Evolutionary conservation across 768 basidiomycete species (phyloP).

Genomic region (Daedaleopsis nitida): DNA sequence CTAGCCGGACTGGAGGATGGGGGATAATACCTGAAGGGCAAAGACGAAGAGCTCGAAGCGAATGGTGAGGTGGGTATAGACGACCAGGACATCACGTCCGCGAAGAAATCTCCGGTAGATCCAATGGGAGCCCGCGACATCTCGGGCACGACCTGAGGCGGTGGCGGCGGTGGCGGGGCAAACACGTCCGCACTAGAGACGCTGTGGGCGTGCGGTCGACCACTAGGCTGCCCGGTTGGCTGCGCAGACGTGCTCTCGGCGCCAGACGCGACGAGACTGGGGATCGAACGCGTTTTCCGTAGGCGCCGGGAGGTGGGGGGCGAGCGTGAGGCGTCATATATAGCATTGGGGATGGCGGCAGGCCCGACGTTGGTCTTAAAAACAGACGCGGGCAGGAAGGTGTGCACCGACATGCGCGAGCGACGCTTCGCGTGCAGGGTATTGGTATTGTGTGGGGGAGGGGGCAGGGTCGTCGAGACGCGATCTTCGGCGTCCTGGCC

Average conservation of each 20-base stretch:
- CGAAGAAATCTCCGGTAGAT: conserved; percentile 56
- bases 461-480: conserved; percentile 10
- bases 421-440: conserved; percentile 43
- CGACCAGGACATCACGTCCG: conserved; percentile 65
- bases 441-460: neutral
- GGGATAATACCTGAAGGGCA: conserved; percentile 25
- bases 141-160: neutral
- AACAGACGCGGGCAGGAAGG: conserved; percentile 51
- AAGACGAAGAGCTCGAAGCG: conserved; percentile 28
- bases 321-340: conserved; percentile 28
- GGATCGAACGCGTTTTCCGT: conserved; percentile 75
- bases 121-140: neutral
- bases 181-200: conserved; percentile 72
- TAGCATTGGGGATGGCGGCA: conserved; percentile 7
- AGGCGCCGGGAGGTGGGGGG: conserved; percentile 52
- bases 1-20: conserved; percentile 6
- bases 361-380: conserved; percentile 42
- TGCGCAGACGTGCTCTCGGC: conserved; percentile 7
- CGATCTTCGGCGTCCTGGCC: conserved; percentile 53
- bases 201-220: conserved; percentile 76
- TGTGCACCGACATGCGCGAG: conserved; percentile 71
- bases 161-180: conserved; percentile 34
- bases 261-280: conserved; percentile 43
- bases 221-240: conserved; percentile 34
- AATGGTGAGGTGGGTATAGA: conserved; percentile 42